These are phyloP conservation scores for Lasiodiplodia theobromae DNA, from an alignment of 2,329 filamentous ascomycete genomes.

Conservation along the genomic window DNA sequence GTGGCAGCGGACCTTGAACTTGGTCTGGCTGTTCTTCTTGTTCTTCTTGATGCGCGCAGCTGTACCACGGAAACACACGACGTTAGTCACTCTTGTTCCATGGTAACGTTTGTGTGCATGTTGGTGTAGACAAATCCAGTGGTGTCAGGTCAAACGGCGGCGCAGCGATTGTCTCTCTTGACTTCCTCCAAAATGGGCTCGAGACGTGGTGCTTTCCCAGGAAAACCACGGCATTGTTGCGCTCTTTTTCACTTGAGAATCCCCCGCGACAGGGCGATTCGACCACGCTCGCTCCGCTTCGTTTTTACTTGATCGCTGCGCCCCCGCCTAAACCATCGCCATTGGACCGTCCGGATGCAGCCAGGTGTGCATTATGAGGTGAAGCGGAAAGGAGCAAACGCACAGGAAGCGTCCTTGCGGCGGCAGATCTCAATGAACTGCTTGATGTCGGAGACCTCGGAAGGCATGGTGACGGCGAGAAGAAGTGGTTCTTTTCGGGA, in stretches of 20 bases:
- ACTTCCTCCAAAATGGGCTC: background rate
- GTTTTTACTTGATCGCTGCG: conserved; percentile 9
- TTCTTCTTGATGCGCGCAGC: conserved; percentile 78
- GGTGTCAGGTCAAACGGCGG: background rate
- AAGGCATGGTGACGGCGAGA: conserved; percentile 83
- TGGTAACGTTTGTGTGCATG: background rate
- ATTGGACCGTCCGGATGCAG: background rate
- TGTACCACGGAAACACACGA: conserved; percentile 35
- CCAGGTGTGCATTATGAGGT: conserved; percentile 6
- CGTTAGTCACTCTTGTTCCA: background rate
- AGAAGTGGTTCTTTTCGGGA: conserved; percentile 31
- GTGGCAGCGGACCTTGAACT: conserved; percentile 99
- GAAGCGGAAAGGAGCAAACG: conserved; percentile 53
- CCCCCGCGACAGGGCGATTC: background rate
- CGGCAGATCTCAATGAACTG: conserved; percentile 99
- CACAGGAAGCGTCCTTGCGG: conserved; percentile 99
- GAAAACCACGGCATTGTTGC: background rate
- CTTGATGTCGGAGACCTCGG: conserved; percentile 98
- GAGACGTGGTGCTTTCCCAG: background rate
- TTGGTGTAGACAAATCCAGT: background rate
- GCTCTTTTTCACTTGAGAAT: background rate
- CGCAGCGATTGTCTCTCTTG: conserved; percentile 3
- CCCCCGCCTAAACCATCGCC: background rate
- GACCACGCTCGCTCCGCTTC: background rate
- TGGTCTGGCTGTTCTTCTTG: conserved; percentile 88